Evolutionary conservation across 2,329 filamentous ascomycete genomes (phyloP), one percentile per base, ranked within the genome.

Genomic region (Atkinsonella hypoxylon): DNA sequence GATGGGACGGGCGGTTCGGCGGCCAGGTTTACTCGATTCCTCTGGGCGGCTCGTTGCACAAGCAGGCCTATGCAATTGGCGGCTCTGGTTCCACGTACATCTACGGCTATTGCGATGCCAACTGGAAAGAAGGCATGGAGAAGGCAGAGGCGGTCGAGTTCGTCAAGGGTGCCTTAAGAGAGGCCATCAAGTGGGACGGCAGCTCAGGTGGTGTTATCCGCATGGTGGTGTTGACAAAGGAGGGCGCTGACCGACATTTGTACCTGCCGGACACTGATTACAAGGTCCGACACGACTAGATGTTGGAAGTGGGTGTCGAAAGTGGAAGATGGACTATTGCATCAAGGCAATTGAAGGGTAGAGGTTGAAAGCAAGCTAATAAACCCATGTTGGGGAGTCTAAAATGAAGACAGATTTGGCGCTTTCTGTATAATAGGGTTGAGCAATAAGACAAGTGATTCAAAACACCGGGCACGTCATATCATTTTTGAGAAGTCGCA

Each of bases 121-220:
- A 98, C 76, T 98, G 93, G 93, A 82, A 77, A 67, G 93, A 97
- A 71, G 82, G 82, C 57, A 97, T 98, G 90, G 88, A 85, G 49
- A 89, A 97, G 75, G 77, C 81, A 50, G 90, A 95, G 55, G 93
- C 93, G 1, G 83, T 98, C 57, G 71, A 83, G 40, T 98, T 98
- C 63, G 93, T 98, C 67, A 96, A 95, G 74, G 85, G 83, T 45
- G 84, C 93, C 32, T 74, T 98, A 64, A 76, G 81, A 63, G 91
- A 98, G 76, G 93, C 93, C 15, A 97, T 98, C 78, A 95, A 95
- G 73, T 98, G 93, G 93, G 93, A 98, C 67, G 93, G 93, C 57
- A 96, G 90, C 75, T 97, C 93, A 3, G 93, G 93, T 58, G 93
- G 93, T 73, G 93, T 98, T 54, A 98, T 98, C 63, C 83, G 93